phyloP scores from a whole-genome alignment of 441 rosid genomes.

The Manihot esculenta region DNA sequence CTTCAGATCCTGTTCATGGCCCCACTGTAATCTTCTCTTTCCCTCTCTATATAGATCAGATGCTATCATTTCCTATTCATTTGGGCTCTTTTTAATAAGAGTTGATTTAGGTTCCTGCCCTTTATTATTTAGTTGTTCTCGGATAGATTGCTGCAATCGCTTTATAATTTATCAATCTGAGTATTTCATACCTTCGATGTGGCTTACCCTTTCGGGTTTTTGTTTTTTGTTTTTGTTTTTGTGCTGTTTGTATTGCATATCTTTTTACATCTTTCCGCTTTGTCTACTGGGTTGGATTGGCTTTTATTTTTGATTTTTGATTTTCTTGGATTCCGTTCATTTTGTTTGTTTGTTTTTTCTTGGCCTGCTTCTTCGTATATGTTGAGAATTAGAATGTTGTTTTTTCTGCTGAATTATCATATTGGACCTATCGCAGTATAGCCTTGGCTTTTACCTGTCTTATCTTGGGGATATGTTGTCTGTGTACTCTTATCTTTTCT shows the following conservation, averaged over 20 bases:
- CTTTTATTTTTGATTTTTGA: neutral
- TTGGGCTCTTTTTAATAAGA: neutral
- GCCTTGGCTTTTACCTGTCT: too few relatives aligned
- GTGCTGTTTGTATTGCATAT: too few relatives aligned
- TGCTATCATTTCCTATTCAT: neutral
- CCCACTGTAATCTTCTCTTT: constrained; percentile 50
- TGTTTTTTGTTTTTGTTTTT: too few relatives aligned
- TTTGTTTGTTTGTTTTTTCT: neutral
- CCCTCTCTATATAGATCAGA: neutral
- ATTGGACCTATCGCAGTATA: neutral
- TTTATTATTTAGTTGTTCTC: neutral
- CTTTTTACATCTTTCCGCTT: too few relatives aligned
- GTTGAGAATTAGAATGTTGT: neutral
- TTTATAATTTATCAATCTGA: neutral
- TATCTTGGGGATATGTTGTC: too few relatives aligned
- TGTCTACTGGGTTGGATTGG: neutral
- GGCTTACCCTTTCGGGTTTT: neutral
- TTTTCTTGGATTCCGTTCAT: neutral
- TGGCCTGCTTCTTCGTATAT: neutral
- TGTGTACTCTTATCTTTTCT: neutral
- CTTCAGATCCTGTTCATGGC: constrained; percentile 83
- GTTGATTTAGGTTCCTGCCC: neutral
- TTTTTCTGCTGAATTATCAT: neutral
- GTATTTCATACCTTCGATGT: neutral
- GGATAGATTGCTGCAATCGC: neutral